phyloP scores from a whole-genome alignment of 345 rosid genomes.

The Excoecaria agallocha region DNA sequence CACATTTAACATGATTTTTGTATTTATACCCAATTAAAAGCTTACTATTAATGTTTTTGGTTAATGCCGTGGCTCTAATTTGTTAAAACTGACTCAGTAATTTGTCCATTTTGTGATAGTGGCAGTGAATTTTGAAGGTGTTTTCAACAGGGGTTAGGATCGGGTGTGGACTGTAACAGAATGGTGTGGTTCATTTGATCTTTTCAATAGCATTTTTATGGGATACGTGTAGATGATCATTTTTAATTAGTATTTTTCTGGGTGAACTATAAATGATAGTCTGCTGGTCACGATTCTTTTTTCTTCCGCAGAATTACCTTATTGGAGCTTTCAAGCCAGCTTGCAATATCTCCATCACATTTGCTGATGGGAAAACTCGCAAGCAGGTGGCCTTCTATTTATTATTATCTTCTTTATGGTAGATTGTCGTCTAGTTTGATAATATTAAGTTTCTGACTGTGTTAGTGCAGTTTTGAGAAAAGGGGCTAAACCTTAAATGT shows the following conservation, averaged over 20 bases:
- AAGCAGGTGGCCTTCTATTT: constrained; percentile 54
- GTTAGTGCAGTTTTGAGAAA: too few species aligned
- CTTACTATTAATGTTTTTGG: neutral
- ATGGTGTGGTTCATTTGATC: neutral
- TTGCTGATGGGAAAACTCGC: constrained; percentile 76
- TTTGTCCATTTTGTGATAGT: neutral
- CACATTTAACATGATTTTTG: neutral
- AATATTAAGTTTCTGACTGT: neutral
- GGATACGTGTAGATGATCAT: neutral
- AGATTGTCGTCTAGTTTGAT: neutral
- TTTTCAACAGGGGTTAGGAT: neutral
- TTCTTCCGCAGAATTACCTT: constrained; percentile 61
- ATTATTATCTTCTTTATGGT: neutral
- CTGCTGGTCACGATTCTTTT: neutral
- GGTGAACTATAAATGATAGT: neutral
- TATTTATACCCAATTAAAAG: neutral
- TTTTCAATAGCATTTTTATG: neutral
- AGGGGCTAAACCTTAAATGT: too few species aligned
- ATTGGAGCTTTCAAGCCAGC: constrained; percentile 98
- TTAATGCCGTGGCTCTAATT: neutral
- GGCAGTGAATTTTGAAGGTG: neutral
- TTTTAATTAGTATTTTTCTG: neutral
- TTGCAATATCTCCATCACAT: constrained; percentile 64
- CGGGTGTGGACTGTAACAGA: neutral
- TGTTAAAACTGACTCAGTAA: neutral